Percentiles rank a stretch among this genome's conserved stretches.
Conservation (phyloP, 352 stramenopile species). For the Phytophthora tubulina region DNA sequence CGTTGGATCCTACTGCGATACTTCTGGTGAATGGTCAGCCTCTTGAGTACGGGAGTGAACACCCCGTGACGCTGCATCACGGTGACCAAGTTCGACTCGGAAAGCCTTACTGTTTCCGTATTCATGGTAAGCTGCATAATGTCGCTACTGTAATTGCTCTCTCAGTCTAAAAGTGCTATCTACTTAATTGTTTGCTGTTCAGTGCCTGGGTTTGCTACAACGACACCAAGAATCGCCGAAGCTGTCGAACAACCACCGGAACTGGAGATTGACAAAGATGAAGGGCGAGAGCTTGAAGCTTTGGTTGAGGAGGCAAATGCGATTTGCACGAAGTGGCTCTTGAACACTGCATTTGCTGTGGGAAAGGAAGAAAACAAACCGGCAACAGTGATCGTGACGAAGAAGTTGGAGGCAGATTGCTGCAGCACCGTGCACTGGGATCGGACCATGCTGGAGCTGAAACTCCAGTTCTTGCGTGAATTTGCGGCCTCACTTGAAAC, state of each 20-base stretch:
- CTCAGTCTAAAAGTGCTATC: no score
- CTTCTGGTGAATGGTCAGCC: slow-evolving; percentile 52
- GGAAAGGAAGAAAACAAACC: slow-evolving; percentile 7
- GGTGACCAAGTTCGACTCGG: slow-evolving; percentile 62
- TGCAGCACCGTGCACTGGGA: slow-evolving; percentile 59
- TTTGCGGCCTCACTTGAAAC: slow-evolving; percentile 56
- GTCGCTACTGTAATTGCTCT: no score
- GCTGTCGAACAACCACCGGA: slow-evolving; percentile 38
- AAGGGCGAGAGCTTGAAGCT: slow-evolving; percentile 31
- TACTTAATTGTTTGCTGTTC: slow-evolving; percentile 3
- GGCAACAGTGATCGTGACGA: slow-evolving; percentile 53
- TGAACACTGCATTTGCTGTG: slow-evolving; percentile 62
- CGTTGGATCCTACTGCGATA: slow-evolving; percentile 42
- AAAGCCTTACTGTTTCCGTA: slow-evolving; percentile 49
- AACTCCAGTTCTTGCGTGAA: slow-evolving; percentile 58
- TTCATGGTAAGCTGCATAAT: slow-evolving; percentile 48
- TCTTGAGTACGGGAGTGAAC: slow-evolving; percentile 27
- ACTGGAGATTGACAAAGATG: slow-evolving; percentile 32
- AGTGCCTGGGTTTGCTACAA: slow-evolving; percentile 35
- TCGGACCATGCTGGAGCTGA: slow-evolving; percentile 51
- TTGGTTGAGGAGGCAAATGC: slow-evolving; percentile 68
- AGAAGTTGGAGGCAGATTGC: slow-evolving; percentile 52
- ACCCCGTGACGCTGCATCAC: slow-evolving; percentile 45
- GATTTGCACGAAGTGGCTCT: slow-evolving; percentile 63
- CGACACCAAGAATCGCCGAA: slow-evolving; percentile 36